Evolutionary conservation across 352 stramenopile genomes (phyloP).

Genomic region (Thalassiosira mediterranea): DNA sequence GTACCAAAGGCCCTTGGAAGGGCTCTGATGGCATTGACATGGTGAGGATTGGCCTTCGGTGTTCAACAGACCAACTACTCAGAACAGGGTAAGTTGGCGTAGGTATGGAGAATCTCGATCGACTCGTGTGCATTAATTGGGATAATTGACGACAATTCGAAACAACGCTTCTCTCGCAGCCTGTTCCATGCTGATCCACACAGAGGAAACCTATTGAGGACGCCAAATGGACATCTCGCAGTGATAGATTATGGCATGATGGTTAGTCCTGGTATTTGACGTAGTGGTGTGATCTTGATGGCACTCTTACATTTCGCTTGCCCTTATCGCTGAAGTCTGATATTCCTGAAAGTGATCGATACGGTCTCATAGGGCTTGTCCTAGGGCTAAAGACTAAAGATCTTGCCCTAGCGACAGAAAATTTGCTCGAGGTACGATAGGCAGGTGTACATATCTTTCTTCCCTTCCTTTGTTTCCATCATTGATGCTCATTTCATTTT

Average conservation of each 20-base stretch:
- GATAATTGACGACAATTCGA: no score
- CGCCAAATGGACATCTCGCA: constrained; percentile 72
- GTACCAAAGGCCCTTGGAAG: constrained; percentile 84
- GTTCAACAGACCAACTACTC: constrained; percentile 86
- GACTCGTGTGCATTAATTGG: neutral
- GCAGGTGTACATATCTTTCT: no score
- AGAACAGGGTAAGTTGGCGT: no score
- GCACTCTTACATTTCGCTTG: no score
- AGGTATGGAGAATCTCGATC: no score
- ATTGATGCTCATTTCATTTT: neutral
- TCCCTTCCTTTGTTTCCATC: constrained; percentile 9
- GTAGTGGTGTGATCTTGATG: no score
- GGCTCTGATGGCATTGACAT: constrained; percentile 82
- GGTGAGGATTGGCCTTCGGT: constrained; percentile 84
- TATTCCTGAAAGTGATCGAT: constrained; percentile 77
- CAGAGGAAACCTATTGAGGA: constrained; percentile 83
- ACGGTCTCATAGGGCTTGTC: constrained; percentile 80
- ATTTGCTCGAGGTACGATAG: constrained; percentile 77
- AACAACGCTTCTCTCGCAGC: no score
- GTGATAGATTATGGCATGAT: constrained; percentile 90
- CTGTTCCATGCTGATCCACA: constrained; percentile 80
- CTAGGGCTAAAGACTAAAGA: constrained; percentile 84
- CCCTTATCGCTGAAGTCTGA: no score
- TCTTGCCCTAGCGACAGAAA: constrained; percentile 76
- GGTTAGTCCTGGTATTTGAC: no score